phyloP scores from a whole-genome alignment of 495 filamentous ascomycete species.

The Jackrogersella multiformis region DNA sequence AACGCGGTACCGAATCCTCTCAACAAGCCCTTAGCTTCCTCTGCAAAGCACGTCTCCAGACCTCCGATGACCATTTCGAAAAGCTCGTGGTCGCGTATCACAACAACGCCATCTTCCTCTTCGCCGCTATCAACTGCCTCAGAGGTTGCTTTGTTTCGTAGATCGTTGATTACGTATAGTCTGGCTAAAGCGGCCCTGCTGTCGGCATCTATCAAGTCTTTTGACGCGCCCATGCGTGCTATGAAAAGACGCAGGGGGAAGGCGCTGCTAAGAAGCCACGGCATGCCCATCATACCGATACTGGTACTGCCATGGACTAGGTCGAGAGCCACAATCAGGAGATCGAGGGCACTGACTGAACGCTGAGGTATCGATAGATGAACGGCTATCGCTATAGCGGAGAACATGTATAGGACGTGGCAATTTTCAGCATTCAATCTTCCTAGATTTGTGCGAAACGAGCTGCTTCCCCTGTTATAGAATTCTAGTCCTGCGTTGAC shows the following conservation, averaged over 20 bases:
- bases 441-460: slow-evolving; percentile 43
- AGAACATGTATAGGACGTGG: slow-evolving; percentile 47
- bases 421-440: slow-evolving; percentile 42
- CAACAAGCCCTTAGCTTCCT: slow-evolving; percentile 40
- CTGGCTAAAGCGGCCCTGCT: slow-evolving; percentile 35
- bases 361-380: slow-evolving; percentile 45
- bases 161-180: slow-evolving; percentile 37
- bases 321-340: slow-evolving; percentile 43
- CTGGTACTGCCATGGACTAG: slow-evolving; percentile 41
- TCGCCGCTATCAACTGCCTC: slow-evolving; percentile 9
- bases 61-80: slow-evolving; percentile 33
- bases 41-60: slow-evolving; percentile 40
- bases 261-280: slow-evolving; percentile 43
- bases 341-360: slow-evolving; percentile 22
- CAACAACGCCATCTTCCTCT: slow-evolving; percentile 2
- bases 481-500: slow-evolving; percentile 45
- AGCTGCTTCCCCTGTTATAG: slow-evolving; percentile 45
- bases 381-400: slow-evolving; percentile 44
- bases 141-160: slow-evolving; percentile 14
- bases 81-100: slow-evolving; percentile 20
- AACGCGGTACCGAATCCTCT: slow-evolving; percentile 43
- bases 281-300: slow-evolving; percentile 39
- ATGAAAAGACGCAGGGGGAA: slow-evolving; percentile 38
- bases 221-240: slow-evolving; percentile 26
- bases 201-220: slow-evolving; percentile 35